Evolutionary conservation across 257 asterid genomes (phyloP), one percentile per base, ranked within the genome.

Genomic region (Fraxinus anomala): DNA sequence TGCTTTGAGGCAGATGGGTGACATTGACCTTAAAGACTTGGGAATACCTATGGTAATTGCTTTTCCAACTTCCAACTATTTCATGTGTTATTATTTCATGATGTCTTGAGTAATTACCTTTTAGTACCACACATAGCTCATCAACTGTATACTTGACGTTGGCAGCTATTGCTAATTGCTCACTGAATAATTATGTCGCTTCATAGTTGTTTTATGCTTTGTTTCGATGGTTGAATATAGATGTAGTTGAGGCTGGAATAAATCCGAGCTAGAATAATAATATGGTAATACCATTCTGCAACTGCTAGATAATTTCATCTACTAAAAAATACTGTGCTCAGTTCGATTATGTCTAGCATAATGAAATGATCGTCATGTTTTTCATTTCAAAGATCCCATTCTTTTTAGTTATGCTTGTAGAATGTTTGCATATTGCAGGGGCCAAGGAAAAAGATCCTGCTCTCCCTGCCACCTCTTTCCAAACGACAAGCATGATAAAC

Each of bases 1-100:
- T 82, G 85, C 97, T 36, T 82, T 96, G 94, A 93, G 84, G 87
- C 97, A 94, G 83, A 93, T 92, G 98, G 80, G 92, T 42, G 98
- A 93, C 86, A 77, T 79, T 75, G 99, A 96, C 84, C 96, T 93
- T 76, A 93, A 92, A 83, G 97, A 89, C 84, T 72, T 93, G 87
- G 99, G 99, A 72, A 83, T 96, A 79, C 99, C 99, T 61, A 90
- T 93, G 98, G 99, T 96, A 93, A 78, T 80, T 23, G 42, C 28
- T 79, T 68, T 84, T 72, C 74, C 40, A 39, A 42, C 33, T 68
- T 37, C 56, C 23, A 30, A 30, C 76, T 59, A 63, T 69, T 71
- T 76, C 30, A 65, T 72, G 42, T 65, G 51, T 68, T 74, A 42
- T 30, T 73, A 42, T 34, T 73, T 34, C 67, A 2, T 68, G 69